These are phyloP conservation scores for Mycena belliarum DNA, from an alignment of 768 basidiomycete species.

Conservation along the genomic window DNA sequence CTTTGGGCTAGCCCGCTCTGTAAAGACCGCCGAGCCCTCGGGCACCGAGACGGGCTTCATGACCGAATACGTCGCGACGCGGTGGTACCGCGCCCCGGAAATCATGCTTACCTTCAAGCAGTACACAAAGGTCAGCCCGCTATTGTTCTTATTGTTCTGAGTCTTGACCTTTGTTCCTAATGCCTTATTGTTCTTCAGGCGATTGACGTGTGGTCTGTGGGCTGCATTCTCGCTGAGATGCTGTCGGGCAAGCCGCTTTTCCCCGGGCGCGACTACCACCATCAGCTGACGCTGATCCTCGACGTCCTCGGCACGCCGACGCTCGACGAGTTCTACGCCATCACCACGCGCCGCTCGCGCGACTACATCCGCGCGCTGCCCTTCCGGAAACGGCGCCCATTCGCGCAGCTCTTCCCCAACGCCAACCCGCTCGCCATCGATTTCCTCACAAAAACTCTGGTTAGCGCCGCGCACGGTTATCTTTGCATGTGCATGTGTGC, in stretches of 20 bases:
- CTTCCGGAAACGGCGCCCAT: conserved; percentile 85
- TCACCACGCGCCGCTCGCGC: conserved; percentile 86
- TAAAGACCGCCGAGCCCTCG: conserved; percentile 81
- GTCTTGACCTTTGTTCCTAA: background rate
- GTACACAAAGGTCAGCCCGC: conserved; percentile 67
- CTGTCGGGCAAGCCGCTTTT: conserved; percentile 95
- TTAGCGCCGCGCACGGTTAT: background rate
- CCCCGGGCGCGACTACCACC: conserved; percentile 95
- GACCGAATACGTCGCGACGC: conserved; percentile 97
- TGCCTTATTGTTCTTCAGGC: conserved; percentile 41
- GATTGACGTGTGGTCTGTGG: conserved; percentile 89
- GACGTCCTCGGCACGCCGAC: conserved; percentile 97
- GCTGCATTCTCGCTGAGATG: conserved; percentile 94
- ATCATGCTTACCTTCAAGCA: conserved; percentile 99
- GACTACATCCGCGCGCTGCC: conserved; percentile 96
- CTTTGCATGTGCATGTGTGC: background rate
- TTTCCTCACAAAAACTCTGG: conserved; percentile 37
- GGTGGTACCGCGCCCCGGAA: conserved; percentile 99
- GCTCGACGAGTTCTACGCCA: conserved; percentile 96
- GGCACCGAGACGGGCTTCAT: conserved; percentile 87
- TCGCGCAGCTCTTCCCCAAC: conserved; percentile 86
- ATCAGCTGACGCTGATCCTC: conserved; percentile 92
- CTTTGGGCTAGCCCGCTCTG: conserved; percentile 92
- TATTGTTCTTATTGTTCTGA: conserved; percentile 13
- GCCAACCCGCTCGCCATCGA: conserved; percentile 79